phyloP scores from a whole-genome alignment of 768 basidiomycete genomes.

The Lactarius tabidus region DNA sequence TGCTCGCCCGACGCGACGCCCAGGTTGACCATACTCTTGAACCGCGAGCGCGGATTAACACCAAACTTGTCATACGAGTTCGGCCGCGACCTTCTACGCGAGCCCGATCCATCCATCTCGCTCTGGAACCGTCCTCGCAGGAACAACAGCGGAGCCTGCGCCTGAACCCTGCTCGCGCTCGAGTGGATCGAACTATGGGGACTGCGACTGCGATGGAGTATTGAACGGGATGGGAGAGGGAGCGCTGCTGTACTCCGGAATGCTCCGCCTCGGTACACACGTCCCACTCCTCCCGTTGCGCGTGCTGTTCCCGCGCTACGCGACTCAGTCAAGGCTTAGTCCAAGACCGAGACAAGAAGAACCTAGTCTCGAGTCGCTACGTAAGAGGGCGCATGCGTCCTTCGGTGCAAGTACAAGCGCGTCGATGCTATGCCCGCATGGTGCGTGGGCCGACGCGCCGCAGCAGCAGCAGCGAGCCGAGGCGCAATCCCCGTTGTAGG shows the following conservation, averaged over 20 bases:
- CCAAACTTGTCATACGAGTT: slow-evolving; percentile 67
- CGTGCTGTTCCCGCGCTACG: slow-evolving; percentile 52
- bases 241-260: slow-evolving; percentile 40
- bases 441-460: slow-evolving; percentile 53
- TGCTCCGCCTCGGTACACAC: slow-evolving; percentile 17
- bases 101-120: slow-evolving; percentile 57
- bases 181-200: slow-evolving; percentile 15
- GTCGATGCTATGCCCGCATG: slow-evolving; percentile 64
- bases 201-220: not conserved
- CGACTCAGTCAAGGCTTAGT: slow-evolving; percentile 37
- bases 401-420: slow-evolving; percentile 36
- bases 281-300: slow-evolving; percentile 12
- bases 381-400: slow-evolving; percentile 36
- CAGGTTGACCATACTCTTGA: slow-evolving; percentile 69
- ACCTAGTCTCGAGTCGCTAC: slow-evolving; percentile 59
- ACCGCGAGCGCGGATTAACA: slow-evolving; percentile 53
- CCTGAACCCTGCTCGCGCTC: too few relatives aligned
- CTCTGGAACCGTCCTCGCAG: slow-evolving; percentile 66
- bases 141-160: slow-evolving; percentile 38
- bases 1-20: slow-evolving; percentile 44
- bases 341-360: slow-evolving; percentile 29
- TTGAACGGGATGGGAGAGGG: slow-evolving; percentile 42
- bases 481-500: not conserved
- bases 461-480: slow-evolving; percentile 28
- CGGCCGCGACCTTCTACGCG: slow-evolving; percentile 53